Percentiles rank a stretch among this genome's conserved stretches.
These are phyloP conservation scores for Lepidium sativum DNA, from an alignment of 345 rosid species.

Conservation along the genomic window DNA sequence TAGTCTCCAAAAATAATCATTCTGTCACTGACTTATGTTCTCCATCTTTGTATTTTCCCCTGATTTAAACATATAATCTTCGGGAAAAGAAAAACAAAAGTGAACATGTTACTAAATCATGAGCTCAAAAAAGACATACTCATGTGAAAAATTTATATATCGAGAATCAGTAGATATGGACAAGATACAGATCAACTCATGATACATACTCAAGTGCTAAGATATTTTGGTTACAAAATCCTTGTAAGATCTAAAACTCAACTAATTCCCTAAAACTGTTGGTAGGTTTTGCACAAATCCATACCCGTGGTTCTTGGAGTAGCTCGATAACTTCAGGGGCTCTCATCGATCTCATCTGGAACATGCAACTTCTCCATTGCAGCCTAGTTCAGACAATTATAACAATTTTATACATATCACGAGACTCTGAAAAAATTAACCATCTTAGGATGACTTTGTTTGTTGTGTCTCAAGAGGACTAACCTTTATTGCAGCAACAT, in stretches of 20 bases:
- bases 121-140: background rate
- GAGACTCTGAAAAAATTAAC: background rate
- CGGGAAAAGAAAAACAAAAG: no score
- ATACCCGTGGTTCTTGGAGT: constrained; percentile 4
- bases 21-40: no score
- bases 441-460: background rate
- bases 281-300: constrained; percentile 5
- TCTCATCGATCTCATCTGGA: constrained; percentile 84
- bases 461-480: constrained; percentile 6
- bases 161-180: constrained; percentile 9
- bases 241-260: constrained; percentile 1
- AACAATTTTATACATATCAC: background rate
- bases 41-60: no score
- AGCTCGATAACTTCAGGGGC: constrained; percentile 14
- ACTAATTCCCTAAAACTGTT: constrained; percentile 12
- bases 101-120: background rate
- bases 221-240: constrained; percentile 19
- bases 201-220: constrained; percentile 7
- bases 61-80: no score
- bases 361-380: constrained; percentile 95
- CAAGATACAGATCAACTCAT: constrained; percentile 20
- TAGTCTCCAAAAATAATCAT: no score
- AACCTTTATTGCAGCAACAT: constrained; percentile 92
- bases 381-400: constrained; percentile 48
- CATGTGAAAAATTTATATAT: background rate